These are phyloP conservation scores for Ligustrum vulgare DNA, from an alignment of 257 asterid species.

Conservation along the genomic window DNA sequence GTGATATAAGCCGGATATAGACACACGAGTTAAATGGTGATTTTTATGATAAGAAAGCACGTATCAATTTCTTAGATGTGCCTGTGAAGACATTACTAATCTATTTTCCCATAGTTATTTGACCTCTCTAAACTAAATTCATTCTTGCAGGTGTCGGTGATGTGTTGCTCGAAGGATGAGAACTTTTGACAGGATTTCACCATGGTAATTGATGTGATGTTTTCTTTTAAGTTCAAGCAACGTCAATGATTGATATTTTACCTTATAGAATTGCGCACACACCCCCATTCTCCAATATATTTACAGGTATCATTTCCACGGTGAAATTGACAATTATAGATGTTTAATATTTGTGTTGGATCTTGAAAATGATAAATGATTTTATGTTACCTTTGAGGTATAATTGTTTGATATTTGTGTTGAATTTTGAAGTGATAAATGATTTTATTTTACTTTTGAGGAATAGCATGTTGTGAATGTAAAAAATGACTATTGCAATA, in stretches of 20 bases:
- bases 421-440: not conserved
- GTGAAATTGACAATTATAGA: not conserved
- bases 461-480: not conserved
- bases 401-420: not conserved
- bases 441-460: not conserved
- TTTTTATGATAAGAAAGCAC: not conserved
- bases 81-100: not conserved
- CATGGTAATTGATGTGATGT: not conserved
- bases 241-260: not conserved
- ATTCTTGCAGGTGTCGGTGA: conserved; percentile 2
- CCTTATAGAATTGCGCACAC: not conserved
- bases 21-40: conserved; percentile 12
- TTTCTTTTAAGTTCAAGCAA: not conserved
- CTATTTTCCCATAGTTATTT: not conserved
- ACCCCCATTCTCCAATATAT: not conserved
- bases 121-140: not conserved
- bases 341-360: not conserved
- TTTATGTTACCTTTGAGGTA: not conserved
- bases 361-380: not conserved
- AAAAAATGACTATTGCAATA: not conserved
- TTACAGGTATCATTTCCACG: not conserved
- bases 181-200: not conserved
- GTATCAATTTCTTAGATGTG: not conserved
- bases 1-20: conserved; percentile 81
- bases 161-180: not conserved